Conservation (phyloP, 2,329 filamentous ascomycete genomes). For the Exophiala aquamarina region DNA sequence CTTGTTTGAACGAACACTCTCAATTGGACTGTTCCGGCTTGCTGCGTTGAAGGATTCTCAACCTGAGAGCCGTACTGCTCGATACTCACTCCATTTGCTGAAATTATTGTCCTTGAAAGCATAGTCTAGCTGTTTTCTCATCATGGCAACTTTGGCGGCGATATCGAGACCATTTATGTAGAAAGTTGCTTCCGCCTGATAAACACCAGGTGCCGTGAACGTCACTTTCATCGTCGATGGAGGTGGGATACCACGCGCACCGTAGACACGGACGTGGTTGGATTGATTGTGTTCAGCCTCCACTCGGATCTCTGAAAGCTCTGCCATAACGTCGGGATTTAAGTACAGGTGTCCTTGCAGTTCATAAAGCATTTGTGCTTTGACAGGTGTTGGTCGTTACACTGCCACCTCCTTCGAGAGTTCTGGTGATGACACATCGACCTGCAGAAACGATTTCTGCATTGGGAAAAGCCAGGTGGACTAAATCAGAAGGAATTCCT, state of each 20-base stretch:
- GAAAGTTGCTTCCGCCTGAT: constrained; percentile 41
- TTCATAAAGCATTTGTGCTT: constrained; percentile 41
- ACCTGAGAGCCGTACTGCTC: constrained; percentile 44
- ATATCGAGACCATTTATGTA: constrained; percentile 42
- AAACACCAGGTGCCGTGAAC: constrained; percentile 39
- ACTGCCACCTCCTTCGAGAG: too few relatives aligned
- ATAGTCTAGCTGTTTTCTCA: constrained; percentile 36
- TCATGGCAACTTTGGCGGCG: constrained; percentile 36
- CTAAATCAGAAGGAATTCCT: constrained; percentile 1
- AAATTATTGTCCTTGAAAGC: constrained; percentile 33
- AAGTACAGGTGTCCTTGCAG: constrained; percentile 49
- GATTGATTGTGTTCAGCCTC: constrained; percentile 34
- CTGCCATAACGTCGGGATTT: constrained; percentile 50
- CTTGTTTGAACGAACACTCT: constrained; percentile 44
- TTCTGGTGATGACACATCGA: too few relatives aligned
- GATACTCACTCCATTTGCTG: constrained; percentile 52
- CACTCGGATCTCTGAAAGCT: constrained; percentile 37
- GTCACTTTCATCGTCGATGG: constrained; percentile 46
- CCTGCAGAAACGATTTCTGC: constrained; percentile 20
- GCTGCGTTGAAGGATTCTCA: constrained; percentile 39
- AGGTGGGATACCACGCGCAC: constrained; percentile 36
- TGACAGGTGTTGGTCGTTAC: constrained; percentile 21
- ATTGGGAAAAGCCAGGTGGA: constrained; percentile 29
- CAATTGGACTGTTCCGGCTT: constrained; percentile 44
- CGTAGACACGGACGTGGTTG: constrained; percentile 37